Base-by-base conservation (phyloP, 169 alveolate genomes). In the Cryptosporidium bovis region DNA sequence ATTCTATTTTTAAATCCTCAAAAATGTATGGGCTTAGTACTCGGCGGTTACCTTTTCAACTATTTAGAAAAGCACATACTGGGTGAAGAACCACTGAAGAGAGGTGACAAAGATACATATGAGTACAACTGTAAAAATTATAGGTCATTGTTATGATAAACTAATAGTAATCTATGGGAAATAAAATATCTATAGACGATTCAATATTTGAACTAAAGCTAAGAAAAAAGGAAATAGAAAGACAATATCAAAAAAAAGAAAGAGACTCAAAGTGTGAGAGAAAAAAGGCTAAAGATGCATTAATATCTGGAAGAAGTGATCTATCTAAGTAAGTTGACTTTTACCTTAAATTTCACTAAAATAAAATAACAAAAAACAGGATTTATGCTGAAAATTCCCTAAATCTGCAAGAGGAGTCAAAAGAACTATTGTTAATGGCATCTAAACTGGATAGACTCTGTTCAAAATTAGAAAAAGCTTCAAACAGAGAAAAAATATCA, bases 131-230 rank as follows among this genome's bases (percentile, higher is more conserved):
- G 48, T 6, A 0, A 6, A 40, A 40, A 40, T 40, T 3, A 6
- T 40, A 40, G 4, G 48, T 40, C 48, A 40, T 24, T 24, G 27
- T 24, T 24, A 24, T 24, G 27, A 24, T 24, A 40, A 8, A 40
- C 48, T 40, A 40, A 40, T 40, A 6, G 48, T 40, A 8, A 40
- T 40, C 5, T 3, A 77, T 77, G 87, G 87, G 87, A 56, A 62
- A 56, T 36, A 77, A 36, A 36, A 46, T 77, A 33, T 60, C 87
- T 13, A 77, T 77, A 40, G 87, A 77, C 34, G 87, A 77, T 62
- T 77, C 87, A 27, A 77, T 77, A 58, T 77, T 77, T 62, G 87
- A 77, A 15, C 60, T 77, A 16, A 77, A 77, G 48, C n/a, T 77
- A n/a, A 65, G 64, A 53, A 62, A 60, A 36, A 77, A 62, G 71